Evolutionary conservation across 805 yeast species (phyloP).

Genomic region (Jamesozyma jinghongensis): DNA sequence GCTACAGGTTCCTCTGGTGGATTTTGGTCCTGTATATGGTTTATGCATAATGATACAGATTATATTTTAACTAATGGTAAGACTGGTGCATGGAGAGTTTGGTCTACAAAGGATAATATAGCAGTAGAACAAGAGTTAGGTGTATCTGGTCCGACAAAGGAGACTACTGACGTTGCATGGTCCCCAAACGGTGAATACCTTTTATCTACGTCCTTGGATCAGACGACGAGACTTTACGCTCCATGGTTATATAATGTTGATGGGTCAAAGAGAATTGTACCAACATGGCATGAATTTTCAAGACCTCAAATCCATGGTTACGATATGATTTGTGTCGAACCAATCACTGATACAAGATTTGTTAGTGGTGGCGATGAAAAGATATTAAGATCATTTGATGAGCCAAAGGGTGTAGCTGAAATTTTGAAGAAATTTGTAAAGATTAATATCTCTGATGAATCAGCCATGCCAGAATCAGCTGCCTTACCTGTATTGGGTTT

Average conservation of each 20-base stretch:
- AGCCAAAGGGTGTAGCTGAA: conserved; percentile 69
- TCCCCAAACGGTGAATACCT: conserved; percentile 55
- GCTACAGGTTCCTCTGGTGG: conserved; percentile 93
- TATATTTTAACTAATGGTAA: conserved; percentile 74
- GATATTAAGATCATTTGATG: conserved; percentile 76
- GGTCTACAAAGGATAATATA: conserved; percentile 34
- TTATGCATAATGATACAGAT: conserved; percentile 33
- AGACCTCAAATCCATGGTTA: conserved; percentile 98
- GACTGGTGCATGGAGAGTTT: conserved; percentile 86
- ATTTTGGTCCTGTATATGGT: conserved; percentile 67
- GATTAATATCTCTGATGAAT: conserved; percentile 26
- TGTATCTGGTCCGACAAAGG: conserved; percentile 66
- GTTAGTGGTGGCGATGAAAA: conserved; percentile 97
- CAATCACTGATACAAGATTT: conserved; percentile 52
- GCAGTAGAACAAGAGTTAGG: conserved; percentile 44
- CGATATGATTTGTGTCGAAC: conserved; percentile 77
- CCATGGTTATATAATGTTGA: conserved; percentile 39
- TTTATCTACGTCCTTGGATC: conserved; percentile 78
- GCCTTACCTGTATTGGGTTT: conserved; percentile 88
- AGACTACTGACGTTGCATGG: conserved; percentile 77
- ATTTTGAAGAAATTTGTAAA: conserved; percentile 49
- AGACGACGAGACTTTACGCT: conserved; percentile 80
- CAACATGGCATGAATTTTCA: conserved; percentile 82
- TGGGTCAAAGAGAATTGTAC: conserved; percentile 22
- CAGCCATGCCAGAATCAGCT: conserved; percentile 66